A percentile compares a stretch with the other conserved stretches of the same genome.
phyloP scores from a whole-genome alignment of 2,329 filamentous ascomycete genomes.

The Spiromastix sp. region DNA sequence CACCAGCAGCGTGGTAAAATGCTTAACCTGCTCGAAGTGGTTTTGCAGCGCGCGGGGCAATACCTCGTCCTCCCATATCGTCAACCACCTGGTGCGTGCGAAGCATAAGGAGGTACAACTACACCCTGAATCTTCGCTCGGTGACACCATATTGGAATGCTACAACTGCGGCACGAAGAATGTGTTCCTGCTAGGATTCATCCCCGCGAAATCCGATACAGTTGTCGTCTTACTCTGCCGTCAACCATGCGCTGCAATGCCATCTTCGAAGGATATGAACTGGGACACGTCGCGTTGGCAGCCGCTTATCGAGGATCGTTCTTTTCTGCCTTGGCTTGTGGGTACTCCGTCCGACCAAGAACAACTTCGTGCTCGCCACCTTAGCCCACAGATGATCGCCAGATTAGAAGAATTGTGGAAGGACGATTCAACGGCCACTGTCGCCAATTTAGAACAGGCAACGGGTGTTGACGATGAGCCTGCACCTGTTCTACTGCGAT shows the following conservation, averaged over 20 bases:
- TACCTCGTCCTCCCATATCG: conserved; percentile 91
- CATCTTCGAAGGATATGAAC: conserved; percentile 98
- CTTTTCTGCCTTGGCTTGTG: conserved; percentile 90
- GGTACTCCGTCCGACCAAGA: conserved; percentile 82
- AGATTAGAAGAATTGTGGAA: conserved; percentile 99
- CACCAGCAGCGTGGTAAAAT: conserved; percentile 90
- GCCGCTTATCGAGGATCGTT: conserved; percentile 90
- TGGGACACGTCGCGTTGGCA: conserved; percentile 99
- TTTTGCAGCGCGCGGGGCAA: conserved; percentile 97
- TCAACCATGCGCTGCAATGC: conserved; percentile 88
- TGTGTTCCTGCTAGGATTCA: conserved; percentile 93
- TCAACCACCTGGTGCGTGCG: conserved; percentile 94
- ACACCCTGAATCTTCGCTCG: conserved; percentile 82
- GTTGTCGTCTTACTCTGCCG: conserved; percentile 94
- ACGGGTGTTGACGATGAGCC: conserved; percentile 91
- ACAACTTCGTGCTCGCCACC: conserved; percentile 85
- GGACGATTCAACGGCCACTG: conserved; percentile 77
- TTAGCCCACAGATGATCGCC: conserved; percentile 88
- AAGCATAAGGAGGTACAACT: conserved; percentile 98
- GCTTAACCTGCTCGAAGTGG: conserved; percentile 92
- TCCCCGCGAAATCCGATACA: conserved; percentile 95
- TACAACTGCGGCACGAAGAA: conserved; percentile 99
- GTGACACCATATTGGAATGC: conserved; percentile 93
- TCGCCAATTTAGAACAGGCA: conserved; percentile 84
- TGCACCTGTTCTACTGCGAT: conserved; percentile 79